Base-by-base conservation (phyloP, 257 asterid genomes). In the Oldenlandia corymbosa region DNA sequence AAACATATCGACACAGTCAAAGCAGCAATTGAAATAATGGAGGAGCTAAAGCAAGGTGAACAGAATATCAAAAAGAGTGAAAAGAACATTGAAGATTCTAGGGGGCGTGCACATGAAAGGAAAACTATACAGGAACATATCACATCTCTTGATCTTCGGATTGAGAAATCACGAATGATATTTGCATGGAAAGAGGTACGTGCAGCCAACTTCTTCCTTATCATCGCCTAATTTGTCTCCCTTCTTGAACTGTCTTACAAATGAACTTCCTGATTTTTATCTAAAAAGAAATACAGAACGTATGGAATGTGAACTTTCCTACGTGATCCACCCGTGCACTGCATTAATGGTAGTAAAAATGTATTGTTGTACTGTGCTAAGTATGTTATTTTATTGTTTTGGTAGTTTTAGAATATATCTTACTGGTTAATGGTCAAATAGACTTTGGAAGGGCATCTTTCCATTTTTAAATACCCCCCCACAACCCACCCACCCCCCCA, bases 121-220 rank as follows among this genome's bases (percentile, higher is more conserved):
- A 87, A 83, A 63, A 75, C 79, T 71, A 74, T 92, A 66, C 71
- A 84, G 82, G 79, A 78, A 74, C 97, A 90, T 73, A 58, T 75
- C 74, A 76, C 80, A 45, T 73, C 88, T 75, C 82, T 92, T 68
- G 88, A 83, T 76, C 62, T 66, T 77, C 87, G 89, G 48, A 74
- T 90, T 61, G 97, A 92, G 70, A 89, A 87, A 83, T 79, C 94
- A 71, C 75, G 90, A 80, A 58, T 62, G 71, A 84, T 87, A 71
- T 66, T 75, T 68, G 91, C 86, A 2, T 92, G 97, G 96, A 27
- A 52, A 32, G 83, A 81, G 77, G 99, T 92, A 82, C 8, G 52
- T 36, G 64, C 65, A 24, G 18, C 24, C 43, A 46, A 30, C 10
- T 23, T 46, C 27, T 51, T 69, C 48, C 7, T 49, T 23, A 43